Conservation (phyloP, 2,329 filamentous ascomycete species). For the Tolypocladium ovalisporum region DNA sequence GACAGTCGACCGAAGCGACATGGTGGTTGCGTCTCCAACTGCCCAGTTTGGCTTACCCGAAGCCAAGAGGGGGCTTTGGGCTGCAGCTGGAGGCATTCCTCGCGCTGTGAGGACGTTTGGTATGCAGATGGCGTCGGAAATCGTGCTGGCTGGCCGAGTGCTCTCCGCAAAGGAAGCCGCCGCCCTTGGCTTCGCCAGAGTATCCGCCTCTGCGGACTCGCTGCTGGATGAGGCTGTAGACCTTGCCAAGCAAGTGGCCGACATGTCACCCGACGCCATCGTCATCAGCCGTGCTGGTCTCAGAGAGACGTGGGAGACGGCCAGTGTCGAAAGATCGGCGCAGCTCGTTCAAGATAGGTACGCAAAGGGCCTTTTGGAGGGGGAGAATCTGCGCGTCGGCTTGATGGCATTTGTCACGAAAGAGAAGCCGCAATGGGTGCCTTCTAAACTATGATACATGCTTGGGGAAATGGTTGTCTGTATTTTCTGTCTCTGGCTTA, state of each 20-base stretch:
- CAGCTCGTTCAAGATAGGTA: constrained; percentile 31
- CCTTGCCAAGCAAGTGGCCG: constrained; percentile 22
- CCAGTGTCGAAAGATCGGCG: constrained; percentile 25
- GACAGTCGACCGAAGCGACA: constrained; percentile 22
- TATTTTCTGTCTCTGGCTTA: too few species aligned
- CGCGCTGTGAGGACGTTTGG: constrained; percentile 34
- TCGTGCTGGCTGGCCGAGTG: constrained; percentile 34
- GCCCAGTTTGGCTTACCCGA: constrained; percentile 43
- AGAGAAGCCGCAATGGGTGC: constrained; percentile 35
- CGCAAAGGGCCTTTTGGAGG: constrained; percentile 24
- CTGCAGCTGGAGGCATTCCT: constrained; percentile 39
- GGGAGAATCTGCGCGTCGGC: constrained; percentile 38
- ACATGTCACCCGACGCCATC: constrained; percentile 23
- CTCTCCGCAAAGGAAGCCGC: constrained; percentile 29
- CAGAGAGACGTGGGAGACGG: constrained; percentile 26
- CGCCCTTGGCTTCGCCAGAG: constrained; percentile 14
- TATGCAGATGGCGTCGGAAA: constrained; percentile 35
- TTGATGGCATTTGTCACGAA: constrained; percentile 40
- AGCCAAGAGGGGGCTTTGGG: constrained; percentile 41
- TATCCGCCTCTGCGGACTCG: constrained; percentile 25
- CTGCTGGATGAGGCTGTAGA: constrained; percentile 24
- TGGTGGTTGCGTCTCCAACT: constrained; percentile 39
- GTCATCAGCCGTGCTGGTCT: constrained; percentile 28
- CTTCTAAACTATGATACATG: constrained; percentile 28
- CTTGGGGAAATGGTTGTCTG: neutral